Evolutionary conservation across 768 basidiomycete species (phyloP), one percentile per base, ranked within the genome.

Genomic region (Termitomyces heimii): DNA sequence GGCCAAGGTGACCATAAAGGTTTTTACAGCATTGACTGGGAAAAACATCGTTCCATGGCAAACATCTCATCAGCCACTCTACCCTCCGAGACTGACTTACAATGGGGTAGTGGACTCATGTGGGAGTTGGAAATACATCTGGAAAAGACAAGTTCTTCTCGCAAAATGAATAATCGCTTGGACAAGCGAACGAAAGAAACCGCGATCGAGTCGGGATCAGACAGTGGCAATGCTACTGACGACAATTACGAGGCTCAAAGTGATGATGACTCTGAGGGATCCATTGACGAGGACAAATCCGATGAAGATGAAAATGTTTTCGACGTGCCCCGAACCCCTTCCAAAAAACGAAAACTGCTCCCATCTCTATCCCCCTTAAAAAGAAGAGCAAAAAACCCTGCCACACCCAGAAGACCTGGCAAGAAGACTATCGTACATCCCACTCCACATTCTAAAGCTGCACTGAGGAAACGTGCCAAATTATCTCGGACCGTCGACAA

Each of bases 391-490:
- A 48, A 57, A 9, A 65, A 54, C 4, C 62, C 67, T 5, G 42
- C 67, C 44, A 67, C 73, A 29, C 70, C 72, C 40, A 71, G 67
- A 56, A 75, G 73, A 67, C 62, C 64, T 61, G 65, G 61, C 52
- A 61, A 57, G 18, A 68, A 68, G 42, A 77, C 77, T 18, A 60
- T 82, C 22, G 86, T 78, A 4, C 81, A 83, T 28, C 85, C 87
- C 9, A 91, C 89, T 0, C 88, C 89, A 5, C 87, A 87, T 65
- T 89, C 89, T 34, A 89, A 89, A 67, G 85, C 82, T 14, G 82
- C 82, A 9, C 72, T 89, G 10, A 74, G 74, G 29, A 75, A 77
- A 39, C 80, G 85, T 26, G 67, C 59, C 39, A 63, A 62, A 43
- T 65, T 45, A 54, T 64, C 42, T 20, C 60, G 31, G 47, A 56